These are phyloP conservation scores for Rhodotorula sphaerocarpa DNA, from an alignment of 768 basidiomycete species.

Conservation along the genomic window DNA sequence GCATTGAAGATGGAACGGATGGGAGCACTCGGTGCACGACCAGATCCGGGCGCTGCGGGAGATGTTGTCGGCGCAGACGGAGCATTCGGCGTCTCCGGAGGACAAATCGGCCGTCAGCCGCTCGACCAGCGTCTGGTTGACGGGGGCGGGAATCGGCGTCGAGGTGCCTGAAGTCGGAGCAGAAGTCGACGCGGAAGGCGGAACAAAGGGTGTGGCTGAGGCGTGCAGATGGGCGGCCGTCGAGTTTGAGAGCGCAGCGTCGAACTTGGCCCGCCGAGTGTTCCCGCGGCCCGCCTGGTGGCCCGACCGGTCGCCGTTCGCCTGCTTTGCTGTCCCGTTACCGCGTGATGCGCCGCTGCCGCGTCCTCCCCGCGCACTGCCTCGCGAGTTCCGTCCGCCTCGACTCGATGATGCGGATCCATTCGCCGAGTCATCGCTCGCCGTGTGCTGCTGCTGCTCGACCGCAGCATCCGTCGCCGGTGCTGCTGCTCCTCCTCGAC, in stretches of 20 bases:
- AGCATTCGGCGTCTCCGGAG: slow-evolving; percentile 59
- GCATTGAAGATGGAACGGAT: slow-evolving; percentile 84
- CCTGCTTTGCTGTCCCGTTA: no score
- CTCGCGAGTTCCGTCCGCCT: background rate
- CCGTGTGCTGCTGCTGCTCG: background rate
- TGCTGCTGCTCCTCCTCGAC: background rate
- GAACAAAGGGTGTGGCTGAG: slow-evolving; percentile 9
- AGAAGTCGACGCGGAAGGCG: background rate
- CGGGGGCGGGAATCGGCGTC: slow-evolving; percentile 46
- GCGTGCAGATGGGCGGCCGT: slow-evolving; percentile 6
- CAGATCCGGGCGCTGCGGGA: slow-evolving; percentile 72
- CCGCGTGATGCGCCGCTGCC: background rate
- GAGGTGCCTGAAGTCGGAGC: background rate
- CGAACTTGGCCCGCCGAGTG: slow-evolving; percentile 19
- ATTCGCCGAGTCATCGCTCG: background rate
- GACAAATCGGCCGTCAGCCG: slow-evolving; percentile 63
- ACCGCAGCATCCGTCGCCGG: background rate
- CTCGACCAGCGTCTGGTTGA: slow-evolving; percentile 66
- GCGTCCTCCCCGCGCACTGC: background rate
- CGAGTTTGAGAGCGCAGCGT: slow-evolving; percentile 10
- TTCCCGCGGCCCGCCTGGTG: background rate
- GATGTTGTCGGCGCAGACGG: slow-evolving; percentile 66
- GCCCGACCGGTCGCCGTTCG: background rate
- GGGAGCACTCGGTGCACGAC: slow-evolving; percentile 83
- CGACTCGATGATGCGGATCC: no score